Conservation (phyloP, 164 flowering plant species). For the Dillenia suffruticosa region DNA sequence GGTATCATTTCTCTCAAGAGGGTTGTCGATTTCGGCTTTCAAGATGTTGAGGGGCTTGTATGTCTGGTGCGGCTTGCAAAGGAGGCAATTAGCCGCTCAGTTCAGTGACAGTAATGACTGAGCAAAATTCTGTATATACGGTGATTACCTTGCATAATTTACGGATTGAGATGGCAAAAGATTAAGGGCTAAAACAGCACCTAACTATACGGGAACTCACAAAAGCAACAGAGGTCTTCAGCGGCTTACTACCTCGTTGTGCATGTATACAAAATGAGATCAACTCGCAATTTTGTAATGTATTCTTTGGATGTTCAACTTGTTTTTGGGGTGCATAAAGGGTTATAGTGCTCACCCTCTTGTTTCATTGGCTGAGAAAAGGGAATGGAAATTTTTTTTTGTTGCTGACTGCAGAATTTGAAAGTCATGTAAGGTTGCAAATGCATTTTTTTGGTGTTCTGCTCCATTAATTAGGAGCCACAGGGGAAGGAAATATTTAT, state of each 20-base stretch:
- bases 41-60: constrained; percentile 60
- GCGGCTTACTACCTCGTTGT: constrained; percentile 18
- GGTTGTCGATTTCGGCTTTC: constrained; percentile 79
- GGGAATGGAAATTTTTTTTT: not conserved
- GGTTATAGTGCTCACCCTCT: constrained; percentile 6
- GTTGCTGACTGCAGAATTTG: too few species aligned
- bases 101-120: constrained; percentile 12
- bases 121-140: constrained; percentile 16
- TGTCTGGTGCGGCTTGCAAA: constrained; percentile 60
- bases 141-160: constrained; percentile 22
- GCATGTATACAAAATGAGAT: constrained; percentile 39
- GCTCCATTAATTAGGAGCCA: too few species aligned
- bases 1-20: constrained; percentile 39
- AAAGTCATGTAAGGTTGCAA: too few species aligned
- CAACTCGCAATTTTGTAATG: constrained; percentile 24
- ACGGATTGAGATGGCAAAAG: constrained; percentile 4
- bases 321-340: constrained; percentile 13
- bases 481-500: too few species aligned
- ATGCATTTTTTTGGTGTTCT: too few species aligned
- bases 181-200: constrained; percentile 4
- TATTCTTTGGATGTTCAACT: constrained; percentile 25
- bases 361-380: constrained; percentile 7
- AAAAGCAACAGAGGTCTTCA: constrained; percentile 5
- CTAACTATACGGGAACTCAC: constrained; percentile 7
- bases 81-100: constrained; percentile 50